Percentiles rank a stretch among this genome's conserved stretches.
phyloP scores from a whole-genome alignment of 1,284 basidiomycete species.

The Wallemia hederae region DNA sequence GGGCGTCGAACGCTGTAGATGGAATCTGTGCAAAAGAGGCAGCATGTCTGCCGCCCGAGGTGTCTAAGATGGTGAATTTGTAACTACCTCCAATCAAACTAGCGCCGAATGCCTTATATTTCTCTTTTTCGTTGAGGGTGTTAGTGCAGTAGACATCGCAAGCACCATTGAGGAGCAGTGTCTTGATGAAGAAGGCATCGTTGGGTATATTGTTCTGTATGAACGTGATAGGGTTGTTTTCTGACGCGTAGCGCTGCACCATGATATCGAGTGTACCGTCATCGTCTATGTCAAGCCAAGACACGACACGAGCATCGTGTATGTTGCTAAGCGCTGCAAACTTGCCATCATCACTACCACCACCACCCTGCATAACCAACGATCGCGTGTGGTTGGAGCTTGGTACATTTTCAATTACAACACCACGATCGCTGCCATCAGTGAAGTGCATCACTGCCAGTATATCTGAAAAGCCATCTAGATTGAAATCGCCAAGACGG shows the following conservation, averaged over 20 bases:
- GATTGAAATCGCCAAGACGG: slow-evolving; percentile 63
- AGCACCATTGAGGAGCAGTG: slow-evolving; percentile 76
- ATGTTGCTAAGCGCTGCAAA: slow-evolving; percentile 30
- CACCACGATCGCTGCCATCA: background rate
- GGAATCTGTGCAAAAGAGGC: slow-evolving; percentile 72
- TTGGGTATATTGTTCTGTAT: slow-evolving; percentile 95
- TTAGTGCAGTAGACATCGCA: slow-evolving; percentile 25
- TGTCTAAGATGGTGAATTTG: slow-evolving; percentile 90
- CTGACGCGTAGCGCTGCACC: slow-evolving; percentile 43
- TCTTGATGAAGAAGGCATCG: slow-evolving; percentile 95
- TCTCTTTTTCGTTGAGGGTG: background rate
- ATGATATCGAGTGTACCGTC: slow-evolving; percentile 84
- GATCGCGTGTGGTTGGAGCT: background rate
- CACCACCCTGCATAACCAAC: slow-evolving; percentile 12
- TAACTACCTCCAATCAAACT: slow-evolving; percentile 83
- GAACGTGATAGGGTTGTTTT: slow-evolving; percentile 29
- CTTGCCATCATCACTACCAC: slow-evolving; percentile 16
- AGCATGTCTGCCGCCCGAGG: slow-evolving; percentile 60
- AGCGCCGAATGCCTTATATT: slow-evolving; percentile 51
- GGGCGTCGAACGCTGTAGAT: slow-evolving; percentile 64
- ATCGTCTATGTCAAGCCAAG: slow-evolving; percentile 81
- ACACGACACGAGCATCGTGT: slow-evolving; percentile 45
- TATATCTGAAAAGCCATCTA: slow-evolving; percentile 85
- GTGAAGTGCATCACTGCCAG: slow-evolving; percentile 29
- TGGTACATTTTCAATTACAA: background rate